Evolutionary conservation across 371 early-diverging fungal genomes (phyloP).

Genomic region (Mucor circinelloides): DNA sequence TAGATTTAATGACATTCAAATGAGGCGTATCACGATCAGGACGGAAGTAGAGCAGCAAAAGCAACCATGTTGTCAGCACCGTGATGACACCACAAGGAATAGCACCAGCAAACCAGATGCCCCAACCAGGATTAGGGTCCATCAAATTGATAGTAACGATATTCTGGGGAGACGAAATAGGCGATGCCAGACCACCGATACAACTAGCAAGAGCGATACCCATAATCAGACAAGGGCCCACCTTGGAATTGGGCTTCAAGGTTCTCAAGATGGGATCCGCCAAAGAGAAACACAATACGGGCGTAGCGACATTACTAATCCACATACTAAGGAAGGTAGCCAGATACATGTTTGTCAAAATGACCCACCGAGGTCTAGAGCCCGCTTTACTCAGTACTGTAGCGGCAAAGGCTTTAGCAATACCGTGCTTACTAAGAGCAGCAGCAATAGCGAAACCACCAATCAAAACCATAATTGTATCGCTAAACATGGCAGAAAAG

Average conservation of each 20-base stretch:
- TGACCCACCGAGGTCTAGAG: conserved; percentile 66
- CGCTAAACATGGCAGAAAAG: conserved; percentile 92
- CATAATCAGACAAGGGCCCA: conserved; percentile 84
- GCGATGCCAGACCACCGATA: conserved; percentile 96
- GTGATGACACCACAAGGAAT: conserved; percentile 62
- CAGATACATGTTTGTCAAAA: conserved; percentile 80
- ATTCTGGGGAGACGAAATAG: conserved; percentile 96
- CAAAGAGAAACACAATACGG: conserved; percentile 81
- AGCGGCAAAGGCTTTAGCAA: conserved; percentile 76
- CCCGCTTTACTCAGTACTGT: conserved; percentile 74
- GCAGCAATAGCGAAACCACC: conserved; percentile 96
- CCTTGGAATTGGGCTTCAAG: conserved; percentile 61
- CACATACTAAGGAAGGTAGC: conserved; percentile 72
- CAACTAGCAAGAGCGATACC: conserved; percentile 96
- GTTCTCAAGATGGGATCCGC: conserved; percentile 78
- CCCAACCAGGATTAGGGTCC: conserved; percentile 85
- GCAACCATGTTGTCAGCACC: background rate
- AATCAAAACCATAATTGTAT: conserved; percentile 93
- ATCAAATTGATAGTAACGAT: conserved; percentile 85
- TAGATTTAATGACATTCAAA: conserved; percentile 53
- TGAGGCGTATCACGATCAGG: conserved; percentile 57
- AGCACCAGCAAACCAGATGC: conserved; percentile 81
- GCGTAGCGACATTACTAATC: conserved; percentile 85
- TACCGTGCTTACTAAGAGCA: conserved; percentile 52
- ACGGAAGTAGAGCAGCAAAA: conserved; percentile 72